Evolutionary conservation across 441 rosid species (phyloP).

Genomic region (Oxalis stricta): DNA sequence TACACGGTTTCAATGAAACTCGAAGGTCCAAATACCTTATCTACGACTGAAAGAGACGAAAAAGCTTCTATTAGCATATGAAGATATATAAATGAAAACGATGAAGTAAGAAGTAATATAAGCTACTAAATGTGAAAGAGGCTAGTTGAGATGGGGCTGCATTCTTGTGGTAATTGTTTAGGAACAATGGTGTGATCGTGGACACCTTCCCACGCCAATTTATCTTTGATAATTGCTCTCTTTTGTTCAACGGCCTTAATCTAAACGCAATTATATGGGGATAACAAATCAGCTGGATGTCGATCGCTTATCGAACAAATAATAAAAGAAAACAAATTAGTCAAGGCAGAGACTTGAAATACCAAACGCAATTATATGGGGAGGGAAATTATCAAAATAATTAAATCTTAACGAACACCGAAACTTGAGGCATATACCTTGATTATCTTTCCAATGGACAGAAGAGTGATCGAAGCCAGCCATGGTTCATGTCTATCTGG

Average conservation of each 20-base stretch:
- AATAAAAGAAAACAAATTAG: too few species aligned
- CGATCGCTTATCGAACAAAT: too few species aligned
- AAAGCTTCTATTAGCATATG: neutral
- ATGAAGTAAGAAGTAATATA: neutral
- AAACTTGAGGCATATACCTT: too few species aligned
- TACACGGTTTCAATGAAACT: slow-evolving; percentile 68
- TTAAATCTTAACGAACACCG: too few species aligned
- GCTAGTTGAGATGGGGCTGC: slow-evolving; percentile 59
- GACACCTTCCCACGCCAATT: slow-evolving; percentile 84
- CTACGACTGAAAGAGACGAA: slow-evolving; percentile 21
- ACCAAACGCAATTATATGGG: too few species aligned
- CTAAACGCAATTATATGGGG: too few species aligned
- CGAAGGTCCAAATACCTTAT: slow-evolving; percentile 82
- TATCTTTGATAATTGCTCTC: slow-evolving; percentile 73
- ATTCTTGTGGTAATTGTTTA: slow-evolving; percentile 69
- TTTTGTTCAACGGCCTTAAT: slow-evolving; percentile 81
- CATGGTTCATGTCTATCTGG: too few species aligned
- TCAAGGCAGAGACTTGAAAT: too few species aligned
- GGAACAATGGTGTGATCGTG: slow-evolving; percentile 65
- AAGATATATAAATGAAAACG: neutral
- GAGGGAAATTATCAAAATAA: too few species aligned
- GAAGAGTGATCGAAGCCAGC: too few species aligned
- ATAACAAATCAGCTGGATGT: too few species aligned
- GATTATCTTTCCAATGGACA: too few species aligned
- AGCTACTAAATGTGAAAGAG: slow-evolving; percentile 74